phyloP scores from a whole-genome alignment of 805 yeast species.

The Saturnispora dispora region DNA sequence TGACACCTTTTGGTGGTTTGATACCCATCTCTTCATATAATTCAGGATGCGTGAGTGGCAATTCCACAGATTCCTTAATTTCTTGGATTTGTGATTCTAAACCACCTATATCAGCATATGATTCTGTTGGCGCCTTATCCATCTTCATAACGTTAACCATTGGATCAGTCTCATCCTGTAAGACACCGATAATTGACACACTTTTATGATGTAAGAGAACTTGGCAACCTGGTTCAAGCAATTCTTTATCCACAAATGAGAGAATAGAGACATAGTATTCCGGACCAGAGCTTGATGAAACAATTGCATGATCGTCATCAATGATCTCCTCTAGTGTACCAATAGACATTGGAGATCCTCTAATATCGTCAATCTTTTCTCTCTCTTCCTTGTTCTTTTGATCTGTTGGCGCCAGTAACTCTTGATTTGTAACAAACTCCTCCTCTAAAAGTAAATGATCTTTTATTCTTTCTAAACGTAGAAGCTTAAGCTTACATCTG shows the following conservation, averaged over 20 bases:
- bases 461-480: slow-evolving; percentile 92
- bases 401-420: slow-evolving; percentile 89
- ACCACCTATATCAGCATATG: slow-evolving; percentile 96
- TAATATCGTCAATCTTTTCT: slow-evolving; percentile 86
- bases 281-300: slow-evolving; percentile 90
- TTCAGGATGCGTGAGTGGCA: slow-evolving; percentile 94
- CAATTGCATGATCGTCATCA: slow-evolving; percentile 98
- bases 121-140: slow-evolving; percentile 95
- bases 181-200: slow-evolving; percentile 93
- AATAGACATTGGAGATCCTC: slow-evolving; percentile 94
- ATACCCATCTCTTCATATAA: slow-evolving; percentile 98
- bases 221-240: slow-evolving; percentile 94
- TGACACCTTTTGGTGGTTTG: slow-evolving; percentile 97
- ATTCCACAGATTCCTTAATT: slow-evolving; percentile 92
- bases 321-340: slow-evolving; percentile 96
- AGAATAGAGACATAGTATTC: slow-evolving; percentile 94
- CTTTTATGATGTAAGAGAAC: slow-evolving; percentile 93
- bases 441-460: slow-evolving; percentile 93
- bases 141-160: slow-evolving; percentile 96
- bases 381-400: slow-evolving; percentile 95
- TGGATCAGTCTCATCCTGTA: slow-evolving; percentile 97
- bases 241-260: slow-evolving; percentile 93
- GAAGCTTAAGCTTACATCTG: slow-evolving; percentile 81
- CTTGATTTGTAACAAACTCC: slow-evolving; percentile 92
- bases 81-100: slow-evolving; percentile 93